A percentile compares a stretch with the other conserved stretches of the same genome.
phyloP scores from a whole-genome alignment of 495 filamentous ascomycete species.

The Hypomontagnella submonticulosa region DNA sequence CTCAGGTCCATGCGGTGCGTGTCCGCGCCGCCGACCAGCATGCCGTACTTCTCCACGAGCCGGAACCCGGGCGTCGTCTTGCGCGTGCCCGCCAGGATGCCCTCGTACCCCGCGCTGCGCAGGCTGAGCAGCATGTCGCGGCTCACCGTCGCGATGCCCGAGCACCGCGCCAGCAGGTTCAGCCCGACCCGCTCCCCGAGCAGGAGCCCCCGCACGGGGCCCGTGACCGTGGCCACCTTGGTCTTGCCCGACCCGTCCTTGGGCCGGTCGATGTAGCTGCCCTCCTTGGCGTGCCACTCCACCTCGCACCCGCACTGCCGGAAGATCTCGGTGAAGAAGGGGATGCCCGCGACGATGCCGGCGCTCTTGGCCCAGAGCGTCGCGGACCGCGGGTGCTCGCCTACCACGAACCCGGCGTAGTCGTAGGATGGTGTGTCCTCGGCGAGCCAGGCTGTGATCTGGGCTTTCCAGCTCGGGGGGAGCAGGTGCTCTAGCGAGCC shows the following conservation, averaged over 20 bases:
- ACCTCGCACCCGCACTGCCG: slow-evolving; percentile 87
- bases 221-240: slow-evolving; percentile 82
- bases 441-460: slow-evolving; percentile 85
- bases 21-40: slow-evolving; percentile 92
- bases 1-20: slow-evolving; percentile 91
- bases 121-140: slow-evolving; percentile 61
- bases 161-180: slow-evolving; percentile 91
- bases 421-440: slow-evolving; percentile 97
- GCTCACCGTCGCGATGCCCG: slow-evolving; percentile 85
- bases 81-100: slow-evolving; percentile 90
- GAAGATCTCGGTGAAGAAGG: slow-evolving; percentile 97
- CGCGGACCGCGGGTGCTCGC: slow-evolving; percentile 78
- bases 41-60: slow-evolving; percentile 97
- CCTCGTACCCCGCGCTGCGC: slow-evolving; percentile 74
- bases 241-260: slow-evolving; percentile 62
- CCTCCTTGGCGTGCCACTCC: slow-evolving; percentile 87
- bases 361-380: slow-evolving; percentile 87
- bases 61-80: slow-evolving; percentile 98
- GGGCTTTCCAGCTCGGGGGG: slow-evolving; percentile 81
- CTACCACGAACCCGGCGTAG: slow-evolving; percentile 97
- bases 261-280: slow-evolving; percentile 65
- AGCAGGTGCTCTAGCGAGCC: slow-evolving; percentile 85
- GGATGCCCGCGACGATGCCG: slow-evolving; percentile 89
- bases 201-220: slow-evolving; percentile 85
- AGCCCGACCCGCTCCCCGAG: slow-evolving; percentile 93